Percentiles rank a stretch among this genome's conserved stretches.
Conservation (phyloP, 768 basidiomycete genomes). For the Suillus paluster region DNA sequence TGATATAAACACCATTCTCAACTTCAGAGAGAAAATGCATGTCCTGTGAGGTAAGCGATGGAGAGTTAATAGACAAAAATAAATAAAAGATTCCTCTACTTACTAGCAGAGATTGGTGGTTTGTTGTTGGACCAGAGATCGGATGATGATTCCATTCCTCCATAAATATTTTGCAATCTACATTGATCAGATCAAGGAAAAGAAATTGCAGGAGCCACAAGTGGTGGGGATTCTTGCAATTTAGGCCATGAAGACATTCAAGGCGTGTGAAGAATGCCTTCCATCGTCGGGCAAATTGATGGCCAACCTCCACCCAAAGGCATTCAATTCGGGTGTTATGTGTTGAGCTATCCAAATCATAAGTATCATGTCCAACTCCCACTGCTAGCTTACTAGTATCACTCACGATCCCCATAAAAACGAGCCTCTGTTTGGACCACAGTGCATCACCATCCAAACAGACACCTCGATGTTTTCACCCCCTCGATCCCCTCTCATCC, state of each 20-base stretch:
- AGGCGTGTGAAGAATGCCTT: conserved; percentile 28
- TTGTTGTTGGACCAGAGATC: conserved; percentile 8
- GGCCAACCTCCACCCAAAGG: conserved; percentile 33
- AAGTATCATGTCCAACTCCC: not conserved
- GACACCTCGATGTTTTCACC: conserved; percentile 23
- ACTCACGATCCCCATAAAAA: conserved; percentile 44
- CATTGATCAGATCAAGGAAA: conserved; percentile 9
- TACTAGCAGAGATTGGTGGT: conserved; percentile 17
- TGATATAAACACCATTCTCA: no score
- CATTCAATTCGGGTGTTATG: conserved; percentile 32
- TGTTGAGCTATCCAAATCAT: conserved; percentile 19
- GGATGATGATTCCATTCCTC: conserved; percentile 7
- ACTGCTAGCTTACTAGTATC: not conserved
- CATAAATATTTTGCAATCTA: not conserved
- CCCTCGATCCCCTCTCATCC: conserved; percentile 38
- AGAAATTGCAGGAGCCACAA: conserved; percentile 12
- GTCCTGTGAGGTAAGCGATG: conserved; percentile 12
- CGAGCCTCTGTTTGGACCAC: conserved; percentile 28
- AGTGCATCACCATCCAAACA: conserved; percentile 19
- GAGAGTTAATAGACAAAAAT: no score
- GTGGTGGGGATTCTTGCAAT: conserved; percentile 21
- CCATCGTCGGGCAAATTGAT: conserved; percentile 32
- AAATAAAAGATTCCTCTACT: not conserved
- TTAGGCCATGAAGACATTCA: conserved; percentile 26
- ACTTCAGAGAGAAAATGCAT: conserved; percentile 6